These are phyloP conservation scores for Lanmaoa pseudosensibilis DNA, from an alignment of 768 basidiomycete species.

Conservation along the genomic window DNA sequence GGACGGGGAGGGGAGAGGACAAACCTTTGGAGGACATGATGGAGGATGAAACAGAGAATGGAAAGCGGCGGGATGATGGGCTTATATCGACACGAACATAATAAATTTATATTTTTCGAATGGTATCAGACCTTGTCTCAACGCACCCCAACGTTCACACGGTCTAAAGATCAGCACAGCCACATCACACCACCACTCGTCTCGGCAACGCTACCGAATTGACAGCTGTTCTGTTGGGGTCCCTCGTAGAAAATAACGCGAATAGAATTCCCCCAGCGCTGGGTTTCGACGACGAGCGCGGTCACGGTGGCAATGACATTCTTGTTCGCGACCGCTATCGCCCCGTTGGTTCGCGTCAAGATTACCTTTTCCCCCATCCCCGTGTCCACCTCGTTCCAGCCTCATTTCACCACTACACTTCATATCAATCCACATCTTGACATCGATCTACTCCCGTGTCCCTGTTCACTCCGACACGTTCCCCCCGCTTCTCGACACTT, in stretches of 20 bases:
- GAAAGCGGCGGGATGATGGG: not conserved
- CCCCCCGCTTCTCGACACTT: constrained; percentile 1
- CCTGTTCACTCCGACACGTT: constrained; percentile 10
- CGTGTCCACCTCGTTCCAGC: constrained; percentile 18
- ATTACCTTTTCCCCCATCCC: too few relatives aligned
- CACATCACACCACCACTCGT: constrained; percentile 17
- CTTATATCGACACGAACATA: constrained; percentile 19
- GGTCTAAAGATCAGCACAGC: constrained; percentile 29
- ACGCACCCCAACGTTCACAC: constrained; percentile 32
- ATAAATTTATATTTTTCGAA: constrained; percentile 23
- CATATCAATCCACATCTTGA: constrained; percentile 14
- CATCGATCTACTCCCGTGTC: not conserved
- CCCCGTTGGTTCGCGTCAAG: too few relatives aligned
- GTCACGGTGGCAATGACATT: not conserved
- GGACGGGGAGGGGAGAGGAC: not conserved
- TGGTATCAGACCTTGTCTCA: constrained; percentile 26
- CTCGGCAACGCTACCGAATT: not conserved
- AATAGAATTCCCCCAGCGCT: not conserved
- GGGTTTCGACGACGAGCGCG: not conserved
- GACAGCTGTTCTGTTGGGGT: not conserved
- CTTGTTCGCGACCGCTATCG: not conserved
- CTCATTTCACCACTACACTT: too few relatives aligned
- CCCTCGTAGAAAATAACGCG: too few relatives aligned
- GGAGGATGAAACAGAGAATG: constrained; percentile 13
- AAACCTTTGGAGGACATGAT: constrained; percentile 36